phyloP scores from a whole-genome alignment of 176 grass and related monocot species.

The Phoenix dactylifera region DNA sequence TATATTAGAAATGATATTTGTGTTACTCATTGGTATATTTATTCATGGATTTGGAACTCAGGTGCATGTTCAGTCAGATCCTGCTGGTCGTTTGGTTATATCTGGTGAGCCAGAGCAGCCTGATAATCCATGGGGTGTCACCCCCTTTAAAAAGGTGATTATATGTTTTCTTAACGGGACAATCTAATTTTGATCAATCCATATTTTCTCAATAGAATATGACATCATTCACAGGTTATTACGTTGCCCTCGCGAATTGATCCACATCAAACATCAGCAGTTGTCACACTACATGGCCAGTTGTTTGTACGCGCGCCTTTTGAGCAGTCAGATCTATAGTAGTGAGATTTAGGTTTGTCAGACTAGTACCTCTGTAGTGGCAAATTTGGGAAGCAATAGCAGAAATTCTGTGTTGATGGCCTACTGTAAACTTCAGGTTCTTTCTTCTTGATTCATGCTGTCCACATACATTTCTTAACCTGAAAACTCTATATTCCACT shows the following conservation, averaged over 20 bases:
- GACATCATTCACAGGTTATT: slow-evolving; percentile 53
- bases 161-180: slow-evolving; percentile 6
- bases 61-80: slow-evolving; percentile 99
- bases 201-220: slow-evolving; percentile 10
- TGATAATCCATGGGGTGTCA: slow-evolving; percentile 98
- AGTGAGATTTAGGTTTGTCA: neutral
- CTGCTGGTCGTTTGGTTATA: slow-evolving; percentile 87
- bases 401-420: slow-evolving; percentile 13
- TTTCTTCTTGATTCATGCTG: too few relatives aligned
- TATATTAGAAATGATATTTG: too few relatives aligned
- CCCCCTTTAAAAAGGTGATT: slow-evolving; percentile 82
- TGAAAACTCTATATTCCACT: too few relatives aligned
- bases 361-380: too few relatives aligned
- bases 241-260: slow-evolving; percentile 84
- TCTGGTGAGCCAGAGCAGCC: slow-evolving; percentile 84
- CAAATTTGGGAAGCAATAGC: neutral
- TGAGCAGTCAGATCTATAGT: slow-evolving; percentile 61
- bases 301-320: slow-evolving; percentile 93
- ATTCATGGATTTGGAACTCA: slow-evolving; percentile 26
- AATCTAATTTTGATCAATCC: too few relatives aligned
- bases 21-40: neutral
- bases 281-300: slow-evolving; percentile 93
- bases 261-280: slow-evolving; percentile 94
- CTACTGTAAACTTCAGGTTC: neutral
- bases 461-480: too few relatives aligned